Base-by-base conservation (phyloP, 345 rosid genomes). In the Sapria himalayana region DNA sequence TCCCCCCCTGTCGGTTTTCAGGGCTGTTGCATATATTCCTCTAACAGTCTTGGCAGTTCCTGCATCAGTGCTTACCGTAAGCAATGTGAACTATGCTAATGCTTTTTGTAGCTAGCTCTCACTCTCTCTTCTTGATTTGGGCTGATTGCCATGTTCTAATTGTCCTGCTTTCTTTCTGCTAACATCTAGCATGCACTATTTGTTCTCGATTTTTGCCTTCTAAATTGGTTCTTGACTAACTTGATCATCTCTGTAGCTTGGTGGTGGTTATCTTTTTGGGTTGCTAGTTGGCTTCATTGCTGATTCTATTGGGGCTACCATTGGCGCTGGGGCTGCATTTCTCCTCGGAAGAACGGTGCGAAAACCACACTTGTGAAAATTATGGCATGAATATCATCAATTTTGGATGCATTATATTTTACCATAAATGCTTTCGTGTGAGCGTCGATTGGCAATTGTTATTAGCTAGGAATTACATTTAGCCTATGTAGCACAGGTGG, bases 261-360 rank as follows among this genome's bases (percentile, higher is more conserved):
- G 98, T 48, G 98, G 98, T 39, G 98, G 98, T 38, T 89, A 89
- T 64, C 92, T 89, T 57, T 89, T 79, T 54, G 98, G 98, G 29
- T 65, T 82, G 41, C 92, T 85, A 11, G 61, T 82, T 59, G 98
- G 98, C 25, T 82, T 89, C 54, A 56, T 89, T 49, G 85, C 93
- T 2, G 98, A 89, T 70, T 89, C 98, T 7, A 61, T 89, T 20
- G 98, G 98, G 36, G 93, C 95, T 36, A 72, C 93, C 13, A 25
- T 79, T 50, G 98, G 98, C 39, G 77, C 98, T 2, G 85, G 81
- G 41, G 92, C 95, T 49, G 98, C 98, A 31, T 89, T 89, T 55
- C 66, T 89, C 58, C 74, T 89, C 9, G 95, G 98, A 38, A 71
- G 84, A 64, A 89, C 95, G 0, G 93, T 89, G 52, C 37, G 58